These are phyloP conservation scores for Diaporthe sp. DNA, from an alignment of 2,329 filamentous ascomycete genomes.

Conservation along the genomic window DNA sequence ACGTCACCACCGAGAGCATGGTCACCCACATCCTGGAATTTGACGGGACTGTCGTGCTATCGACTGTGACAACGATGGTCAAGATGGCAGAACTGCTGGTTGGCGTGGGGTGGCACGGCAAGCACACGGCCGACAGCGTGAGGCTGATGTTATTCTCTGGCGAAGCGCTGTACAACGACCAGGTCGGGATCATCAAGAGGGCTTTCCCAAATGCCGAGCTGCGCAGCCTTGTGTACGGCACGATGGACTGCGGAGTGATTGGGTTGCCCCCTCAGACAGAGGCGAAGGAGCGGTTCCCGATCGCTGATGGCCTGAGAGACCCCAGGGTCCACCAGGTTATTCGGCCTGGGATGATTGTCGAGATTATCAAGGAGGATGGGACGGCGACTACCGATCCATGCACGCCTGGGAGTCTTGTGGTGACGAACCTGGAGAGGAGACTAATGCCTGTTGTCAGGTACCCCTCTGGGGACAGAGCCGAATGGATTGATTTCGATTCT, in stretches of 20 bases:
- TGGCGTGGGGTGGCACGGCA: neutral
- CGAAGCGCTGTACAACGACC: slow-evolving; percentile 28
- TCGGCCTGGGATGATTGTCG: neutral
- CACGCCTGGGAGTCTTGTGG: neutral
- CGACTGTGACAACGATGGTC: slow-evolving; percentile 31
- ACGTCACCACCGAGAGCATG: slow-evolving; percentile 25
- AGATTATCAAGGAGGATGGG: neutral
- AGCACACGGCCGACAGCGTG: neutral
- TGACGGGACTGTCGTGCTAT: slow-evolving; percentile 14
- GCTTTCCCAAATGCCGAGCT: slow-evolving; percentile 22
- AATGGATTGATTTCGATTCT: slow-evolving; percentile 8
- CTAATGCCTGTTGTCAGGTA: slow-evolving; percentile 29
- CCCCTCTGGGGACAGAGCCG: slow-evolving; percentile 23
- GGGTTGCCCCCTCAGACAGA: slow-evolving; percentile 11
- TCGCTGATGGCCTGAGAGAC: neutral
- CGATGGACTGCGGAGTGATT: slow-evolving; percentile 27
- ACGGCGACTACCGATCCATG: neutral
- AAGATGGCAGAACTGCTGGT: slow-evolving; percentile 28
- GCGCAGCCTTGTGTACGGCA: slow-evolving; percentile 19
- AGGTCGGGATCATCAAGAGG: neutral
- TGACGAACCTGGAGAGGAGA: slow-evolving; percentile 16
- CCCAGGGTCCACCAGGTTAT: neutral
- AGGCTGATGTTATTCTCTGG: slow-evolving; percentile 29
- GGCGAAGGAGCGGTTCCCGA: slow-evolving; percentile 1
- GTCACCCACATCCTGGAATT: slow-evolving; percentile 13